These are phyloP conservation scores for Trametes maxima DNA, from an alignment of 768 basidiomycete species.

Conservation along the genomic window DNA sequence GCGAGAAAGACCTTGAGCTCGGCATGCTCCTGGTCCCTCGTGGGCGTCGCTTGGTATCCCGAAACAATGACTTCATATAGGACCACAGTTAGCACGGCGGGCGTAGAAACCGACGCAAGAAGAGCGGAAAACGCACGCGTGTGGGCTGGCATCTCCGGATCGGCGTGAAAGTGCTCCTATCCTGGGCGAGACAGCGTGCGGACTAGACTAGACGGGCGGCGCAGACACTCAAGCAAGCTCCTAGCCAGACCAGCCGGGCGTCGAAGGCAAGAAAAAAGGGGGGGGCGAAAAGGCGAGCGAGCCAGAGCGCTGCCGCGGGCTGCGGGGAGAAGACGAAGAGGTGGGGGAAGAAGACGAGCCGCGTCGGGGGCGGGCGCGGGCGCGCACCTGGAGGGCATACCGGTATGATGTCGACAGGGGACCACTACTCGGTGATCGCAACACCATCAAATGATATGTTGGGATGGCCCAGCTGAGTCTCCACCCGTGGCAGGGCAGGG, in stretches of 20 bases:
- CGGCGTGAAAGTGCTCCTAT: background rate
- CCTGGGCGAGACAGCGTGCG: background rate
- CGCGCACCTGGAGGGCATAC: background rate
- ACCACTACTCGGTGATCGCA: background rate
- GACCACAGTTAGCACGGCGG: background rate
- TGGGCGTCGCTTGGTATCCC: background rate
- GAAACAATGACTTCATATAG: background rate
- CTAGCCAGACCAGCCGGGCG: slow-evolving; percentile 23
- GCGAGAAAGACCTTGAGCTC: slow-evolving; percentile 18
- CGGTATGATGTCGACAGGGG: background rate
- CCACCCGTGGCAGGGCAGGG: background rate
- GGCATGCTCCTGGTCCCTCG: slow-evolving; percentile 12
- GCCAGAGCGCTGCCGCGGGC: slow-evolving; percentile 17
- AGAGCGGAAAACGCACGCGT: background rate
- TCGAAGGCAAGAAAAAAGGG: background rate
- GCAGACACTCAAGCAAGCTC: slow-evolving; percentile 17
- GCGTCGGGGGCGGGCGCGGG: background rate
- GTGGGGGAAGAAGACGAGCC: slow-evolving; percentile 4
- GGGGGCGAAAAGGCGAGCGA: background rate
- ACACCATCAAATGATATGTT: slow-evolving; percentile 21
- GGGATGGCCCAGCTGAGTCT: slow-evolving; percentile 5
- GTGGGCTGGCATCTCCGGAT: slow-evolving; percentile 1
- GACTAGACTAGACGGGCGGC: background rate
- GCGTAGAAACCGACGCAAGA: background rate
- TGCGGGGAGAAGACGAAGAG: slow-evolving; percentile 7